Evolutionary conservation across 164 flowering plant genomes (phyloP).

Genomic region (Chimonanthus praecox): DNA sequence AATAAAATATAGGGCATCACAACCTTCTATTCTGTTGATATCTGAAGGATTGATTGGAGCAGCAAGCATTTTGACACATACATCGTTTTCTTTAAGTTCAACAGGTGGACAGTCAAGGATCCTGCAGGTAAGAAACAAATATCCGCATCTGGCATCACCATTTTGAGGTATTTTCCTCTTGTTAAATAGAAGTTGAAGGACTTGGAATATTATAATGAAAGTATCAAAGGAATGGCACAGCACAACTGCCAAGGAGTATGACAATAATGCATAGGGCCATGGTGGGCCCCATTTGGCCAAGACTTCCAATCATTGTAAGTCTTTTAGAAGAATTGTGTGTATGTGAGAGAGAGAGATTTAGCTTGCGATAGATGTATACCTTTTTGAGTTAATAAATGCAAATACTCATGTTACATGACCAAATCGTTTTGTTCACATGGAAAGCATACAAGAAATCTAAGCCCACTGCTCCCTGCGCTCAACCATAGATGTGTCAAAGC

Average conservation of each 20-base stretch:
- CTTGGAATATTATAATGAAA: background rate
- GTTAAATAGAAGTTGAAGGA: background rate
- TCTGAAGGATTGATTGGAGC: constrained; percentile 96
- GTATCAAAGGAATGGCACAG: background rate
- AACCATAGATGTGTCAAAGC: background rate
- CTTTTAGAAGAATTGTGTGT: background rate
- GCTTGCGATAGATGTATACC: background rate
- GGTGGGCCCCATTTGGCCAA: no score
- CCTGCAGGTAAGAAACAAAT: constrained; percentile 32
- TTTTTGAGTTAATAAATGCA: background rate
- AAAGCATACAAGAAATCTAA: background rate
- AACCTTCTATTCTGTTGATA: constrained; percentile 89
- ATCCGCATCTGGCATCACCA: background rate
- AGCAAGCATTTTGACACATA: constrained; percentile 92
- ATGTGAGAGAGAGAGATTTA: background rate
- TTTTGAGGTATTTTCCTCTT: background rate
- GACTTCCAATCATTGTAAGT: no score
- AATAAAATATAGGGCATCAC: background rate
- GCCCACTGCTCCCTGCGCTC: background rate
- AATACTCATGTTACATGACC: background rate
- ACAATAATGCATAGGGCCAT: no score
- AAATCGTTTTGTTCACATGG: background rate
- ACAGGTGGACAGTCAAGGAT: constrained; percentile 63
- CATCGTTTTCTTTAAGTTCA: constrained; percentile 68
- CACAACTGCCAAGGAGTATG: background rate